Evolutionary conservation across 2,329 filamentous ascomycete species (phyloP).

Genomic region (Neopestalotiopsis rosae): DNA sequence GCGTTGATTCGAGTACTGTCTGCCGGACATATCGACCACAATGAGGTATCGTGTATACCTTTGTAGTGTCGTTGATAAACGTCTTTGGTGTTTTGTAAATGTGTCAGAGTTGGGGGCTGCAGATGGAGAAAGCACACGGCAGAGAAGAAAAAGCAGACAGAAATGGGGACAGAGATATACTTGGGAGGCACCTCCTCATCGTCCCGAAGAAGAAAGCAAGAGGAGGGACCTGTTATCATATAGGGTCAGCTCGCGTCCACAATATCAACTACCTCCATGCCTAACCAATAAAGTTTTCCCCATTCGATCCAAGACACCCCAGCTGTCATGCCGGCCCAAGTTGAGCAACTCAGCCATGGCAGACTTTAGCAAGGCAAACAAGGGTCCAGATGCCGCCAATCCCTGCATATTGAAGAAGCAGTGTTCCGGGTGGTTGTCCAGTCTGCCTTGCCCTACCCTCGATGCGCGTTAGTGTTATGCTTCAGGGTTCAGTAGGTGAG

Average conservation of each 20-base stretch:
- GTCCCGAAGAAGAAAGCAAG: not conserved
- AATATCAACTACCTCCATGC: not conserved
- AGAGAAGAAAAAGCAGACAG: not conserved
- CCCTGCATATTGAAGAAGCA: not conserved
- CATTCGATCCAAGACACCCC: not conserved
- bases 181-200: not conserved
- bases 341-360: not conserved
- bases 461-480: not conserved
- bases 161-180: not conserved
- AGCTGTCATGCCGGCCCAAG: not conserved
- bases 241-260: too few species aligned
- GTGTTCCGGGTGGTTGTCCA: not conserved
- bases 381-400: not conserved
- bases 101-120: not conserved
- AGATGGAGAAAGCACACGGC: not conserved
- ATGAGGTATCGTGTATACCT: not conserved
- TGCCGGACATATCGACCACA: conserved; percentile 17
- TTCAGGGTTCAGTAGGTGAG: too few species aligned
- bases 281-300: not conserved
- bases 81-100: not conserved
- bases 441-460: not conserved
- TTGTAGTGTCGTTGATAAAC: not conserved
- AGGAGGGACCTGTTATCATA: not conserved
- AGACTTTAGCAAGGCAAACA: not conserved
- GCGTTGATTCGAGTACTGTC: conserved; percentile 36